These are phyloP conservation scores for Suhomyces terraborum DNA, from an alignment of 1,139 yeast species.

Conservation along the genomic window DNA sequence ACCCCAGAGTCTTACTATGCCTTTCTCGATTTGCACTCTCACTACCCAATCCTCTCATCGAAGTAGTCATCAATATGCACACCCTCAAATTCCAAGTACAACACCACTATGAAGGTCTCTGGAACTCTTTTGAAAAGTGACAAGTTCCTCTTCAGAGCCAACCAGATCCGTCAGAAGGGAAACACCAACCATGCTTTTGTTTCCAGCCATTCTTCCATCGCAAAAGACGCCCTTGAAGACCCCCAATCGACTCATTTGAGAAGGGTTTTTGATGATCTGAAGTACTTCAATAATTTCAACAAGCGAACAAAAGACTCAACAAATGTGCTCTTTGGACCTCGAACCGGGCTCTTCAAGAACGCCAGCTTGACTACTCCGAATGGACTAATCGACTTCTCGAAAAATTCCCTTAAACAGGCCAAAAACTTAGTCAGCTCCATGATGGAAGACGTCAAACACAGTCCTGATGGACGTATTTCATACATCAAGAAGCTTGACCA, in stretches of 20 bases:
- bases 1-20: not conserved
- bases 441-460: constrained; percentile 43
- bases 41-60: not conserved
- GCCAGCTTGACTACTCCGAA: constrained; percentile 66
- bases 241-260: constrained; percentile 22
- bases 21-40: not conserved
- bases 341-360: constrained; percentile 74
- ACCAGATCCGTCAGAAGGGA: constrained; percentile 4
- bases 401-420: constrained; percentile 63
- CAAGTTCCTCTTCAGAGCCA: constrained; percentile 10
- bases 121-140: constrained; percentile 11
- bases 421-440: constrained; percentile 59
- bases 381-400: constrained; percentile 71
- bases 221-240: constrained; percentile 3
- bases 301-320: constrained; percentile 18
- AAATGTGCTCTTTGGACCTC: constrained; percentile 13
- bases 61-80: constrained; percentile 4
- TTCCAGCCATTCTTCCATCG: not conserved
- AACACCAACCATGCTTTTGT: not conserved
- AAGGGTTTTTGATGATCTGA: constrained; percentile 49
- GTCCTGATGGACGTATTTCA: constrained; percentile 47
- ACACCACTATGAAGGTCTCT: constrained; percentile 12
- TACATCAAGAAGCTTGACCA: constrained; percentile 76
- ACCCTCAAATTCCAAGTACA: constrained; percentile 1
- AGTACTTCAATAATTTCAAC: constrained; percentile 41